Conservation (phyloP, 345 rosid species). For the Leavenworthia alabamica region DNA sequence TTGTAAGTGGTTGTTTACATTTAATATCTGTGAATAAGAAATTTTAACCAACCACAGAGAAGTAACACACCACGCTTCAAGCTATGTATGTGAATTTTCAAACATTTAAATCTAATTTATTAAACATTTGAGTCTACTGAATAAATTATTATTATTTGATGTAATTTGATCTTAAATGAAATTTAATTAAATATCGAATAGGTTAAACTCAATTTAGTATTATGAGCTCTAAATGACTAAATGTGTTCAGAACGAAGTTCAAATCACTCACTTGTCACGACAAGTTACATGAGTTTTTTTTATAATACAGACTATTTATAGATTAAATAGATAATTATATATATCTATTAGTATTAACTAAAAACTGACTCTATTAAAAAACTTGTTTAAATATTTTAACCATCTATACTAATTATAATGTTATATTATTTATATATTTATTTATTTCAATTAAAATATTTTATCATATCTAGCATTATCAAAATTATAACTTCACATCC, state of each 20-base stretch:
- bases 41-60: constrained; percentile 1
- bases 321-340: background rate
- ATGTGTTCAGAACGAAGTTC: background rate
- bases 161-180: too few relatives aligned
- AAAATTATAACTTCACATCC: too few relatives aligned
- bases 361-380: too few relatives aligned
- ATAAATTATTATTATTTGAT: too few relatives aligned
- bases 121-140: background rate
- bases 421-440: too few relatives aligned
- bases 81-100: constrained; percentile 1
- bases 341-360: too few relatives aligned
- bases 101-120: background rate
- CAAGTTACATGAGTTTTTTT: background rate
- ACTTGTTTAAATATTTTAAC: too few relatives aligned
- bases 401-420: too few relatives aligned
- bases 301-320: background rate
- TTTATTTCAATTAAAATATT: too few relatives aligned
- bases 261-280: background rate
- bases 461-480: too few relatives aligned
- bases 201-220: background rate
- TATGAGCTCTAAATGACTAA: background rate
- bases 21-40: constrained; percentile 17
- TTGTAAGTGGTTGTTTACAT: constrained; percentile 2
- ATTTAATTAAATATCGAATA: background rate
- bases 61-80: constrained; percentile 12